phyloP scores from a whole-genome alignment of 192 early-diverging fungal species.

The Podila epigama region DNA sequence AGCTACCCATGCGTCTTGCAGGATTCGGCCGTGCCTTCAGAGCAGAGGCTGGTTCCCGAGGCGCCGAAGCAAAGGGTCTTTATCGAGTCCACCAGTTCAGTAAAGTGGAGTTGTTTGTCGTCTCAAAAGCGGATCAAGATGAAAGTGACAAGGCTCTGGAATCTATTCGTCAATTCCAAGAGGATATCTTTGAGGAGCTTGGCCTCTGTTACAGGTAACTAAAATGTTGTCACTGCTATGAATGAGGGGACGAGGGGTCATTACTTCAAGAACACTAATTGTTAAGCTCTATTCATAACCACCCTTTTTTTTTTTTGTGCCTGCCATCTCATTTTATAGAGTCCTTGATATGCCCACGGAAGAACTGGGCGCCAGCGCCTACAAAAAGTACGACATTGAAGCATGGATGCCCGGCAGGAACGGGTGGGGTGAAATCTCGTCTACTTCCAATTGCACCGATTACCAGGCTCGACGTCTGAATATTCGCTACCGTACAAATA shows the following conservation, averaged over 20 bases:
- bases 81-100: conserved; percentile 96
- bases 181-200: conserved; percentile 74
- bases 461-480: conserved; percentile 89
- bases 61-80: conserved; percentile 83
- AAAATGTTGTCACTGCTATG: background rate
- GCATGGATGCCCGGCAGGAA: conserved; percentile 96
- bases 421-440: conserved; percentile 87
- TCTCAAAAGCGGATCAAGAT: conserved; percentile 59
- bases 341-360: conserved; percentile 92
- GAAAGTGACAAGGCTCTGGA: conserved; percentile 73
- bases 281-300: background rate
- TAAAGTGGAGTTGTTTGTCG: conserved; percentile 90
- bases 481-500: conserved; percentile 66
- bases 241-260: no score
- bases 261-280: no score
- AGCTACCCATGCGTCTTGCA: conserved; percentile 78
- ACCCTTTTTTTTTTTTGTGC: background rate
- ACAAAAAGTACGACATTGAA: conserved; percentile 93
- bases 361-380: conserved; percentile 91
- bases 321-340: conserved; percentile 38
- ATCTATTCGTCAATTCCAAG: conserved; percentile 78
- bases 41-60: conserved; percentile 88
- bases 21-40: conserved; percentile 90
- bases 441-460: conserved; percentile 92
- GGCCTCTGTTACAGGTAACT: conserved; percentile 77